phyloP scores from a whole-genome alignment of 2,329 filamentous ascomycete species.

The Fusarium redolens region DNA sequence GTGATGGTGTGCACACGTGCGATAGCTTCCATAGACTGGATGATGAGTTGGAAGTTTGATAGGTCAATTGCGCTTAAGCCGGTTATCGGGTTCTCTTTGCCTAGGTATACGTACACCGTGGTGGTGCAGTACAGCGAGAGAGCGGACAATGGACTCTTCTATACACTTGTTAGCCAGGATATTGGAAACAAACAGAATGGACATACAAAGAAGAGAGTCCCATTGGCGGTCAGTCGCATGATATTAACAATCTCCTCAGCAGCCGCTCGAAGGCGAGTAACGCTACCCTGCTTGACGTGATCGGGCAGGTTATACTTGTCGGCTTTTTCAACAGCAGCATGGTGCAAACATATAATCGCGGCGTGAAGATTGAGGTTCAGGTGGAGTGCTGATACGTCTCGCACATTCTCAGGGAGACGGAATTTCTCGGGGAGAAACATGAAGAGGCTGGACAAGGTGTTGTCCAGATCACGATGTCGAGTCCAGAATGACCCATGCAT shows the following conservation, averaged over 20 bases:
- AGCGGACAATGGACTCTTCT: slow-evolving; percentile 59
- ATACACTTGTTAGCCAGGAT: not conserved
- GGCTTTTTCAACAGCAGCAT: slow-evolving; percentile 86
- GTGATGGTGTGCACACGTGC: slow-evolving; percentile 80
- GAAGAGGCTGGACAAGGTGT: slow-evolving; percentile 79
- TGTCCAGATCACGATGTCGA: slow-evolving; percentile 84
- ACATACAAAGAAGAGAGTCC: slow-evolving; percentile 74
- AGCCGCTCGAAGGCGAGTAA: slow-evolving; percentile 79
- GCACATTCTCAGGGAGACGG: slow-evolving; percentile 75
- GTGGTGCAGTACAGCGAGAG: slow-evolving; percentile 88
- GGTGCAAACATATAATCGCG: slow-evolving; percentile 87
- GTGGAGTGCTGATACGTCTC: slow-evolving; percentile 80
- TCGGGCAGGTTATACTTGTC: slow-evolving; percentile 76
- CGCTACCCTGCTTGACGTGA: slow-evolving; percentile 75
- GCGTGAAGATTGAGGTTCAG: slow-evolving; percentile 91
- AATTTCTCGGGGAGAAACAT: slow-evolving; percentile 82
- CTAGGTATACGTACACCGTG: slow-evolving; percentile 83
- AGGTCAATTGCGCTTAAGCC: slow-evolving; percentile 61
- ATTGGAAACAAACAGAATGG: not conserved
- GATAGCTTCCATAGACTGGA: slow-evolving; percentile 82
- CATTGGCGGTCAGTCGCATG: slow-evolving; percentile 80
- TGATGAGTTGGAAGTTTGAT: slow-evolving; percentile 76
- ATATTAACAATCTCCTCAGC: slow-evolving; percentile 88
- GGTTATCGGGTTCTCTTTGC: slow-evolving; percentile 73
- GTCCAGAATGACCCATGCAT: slow-evolving; percentile 85